phyloP scores from a whole-genome alignment of 768 basidiomycete genomes.

The Russula abietina region DNA sequence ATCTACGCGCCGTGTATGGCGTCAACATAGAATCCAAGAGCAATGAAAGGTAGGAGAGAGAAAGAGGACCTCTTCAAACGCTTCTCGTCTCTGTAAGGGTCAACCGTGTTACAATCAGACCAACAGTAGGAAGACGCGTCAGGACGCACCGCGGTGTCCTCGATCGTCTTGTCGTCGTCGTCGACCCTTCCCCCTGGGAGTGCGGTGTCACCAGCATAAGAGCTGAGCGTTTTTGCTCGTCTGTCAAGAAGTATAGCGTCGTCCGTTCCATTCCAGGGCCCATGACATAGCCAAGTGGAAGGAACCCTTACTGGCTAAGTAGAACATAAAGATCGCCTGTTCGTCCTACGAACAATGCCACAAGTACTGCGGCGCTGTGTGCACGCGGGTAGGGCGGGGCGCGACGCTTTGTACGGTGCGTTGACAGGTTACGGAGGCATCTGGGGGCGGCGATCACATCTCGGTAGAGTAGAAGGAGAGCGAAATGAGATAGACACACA shows the following conservation, averaged over 20 bases:
- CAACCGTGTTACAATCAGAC: slow-evolving; percentile 2
- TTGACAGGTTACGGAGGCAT: slow-evolving; percentile 18
- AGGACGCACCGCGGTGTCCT: slow-evolving; percentile 70
- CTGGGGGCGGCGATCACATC: too few species aligned
- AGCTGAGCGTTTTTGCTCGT: slow-evolving; percentile 62
- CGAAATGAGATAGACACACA: slow-evolving; percentile 7
- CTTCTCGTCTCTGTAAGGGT: slow-evolving; percentile 69
- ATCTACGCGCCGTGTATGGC: slow-evolving; percentile 43
- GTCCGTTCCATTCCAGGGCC: neutral
- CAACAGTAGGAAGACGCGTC: neutral
- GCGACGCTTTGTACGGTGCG: slow-evolving; percentile 20
- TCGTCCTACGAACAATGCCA: slow-evolving; percentile 80
- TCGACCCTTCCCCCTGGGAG: slow-evolving; percentile 84
- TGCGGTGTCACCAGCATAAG: slow-evolving; percentile 85
- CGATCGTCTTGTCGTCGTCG: slow-evolving; percentile 54
- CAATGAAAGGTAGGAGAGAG: neutral
- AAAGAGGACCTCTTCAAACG: slow-evolving; percentile 73
- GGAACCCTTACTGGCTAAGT: slow-evolving; percentile 58
- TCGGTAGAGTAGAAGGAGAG: too few species aligned
- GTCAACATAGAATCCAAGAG: neutral
- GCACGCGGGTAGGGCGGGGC: slow-evolving; percentile 44
- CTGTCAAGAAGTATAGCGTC: slow-evolving; percentile 35
- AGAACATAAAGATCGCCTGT: slow-evolving; percentile 80
- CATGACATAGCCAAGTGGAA: neutral
- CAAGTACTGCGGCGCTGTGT: slow-evolving; percentile 67